Evolutionary conservation across 2,329 filamentous ascomycete species (phyloP), one percentile per base, ranked within the genome.

Genomic region (Apiospora kogelbergensis): DNA sequence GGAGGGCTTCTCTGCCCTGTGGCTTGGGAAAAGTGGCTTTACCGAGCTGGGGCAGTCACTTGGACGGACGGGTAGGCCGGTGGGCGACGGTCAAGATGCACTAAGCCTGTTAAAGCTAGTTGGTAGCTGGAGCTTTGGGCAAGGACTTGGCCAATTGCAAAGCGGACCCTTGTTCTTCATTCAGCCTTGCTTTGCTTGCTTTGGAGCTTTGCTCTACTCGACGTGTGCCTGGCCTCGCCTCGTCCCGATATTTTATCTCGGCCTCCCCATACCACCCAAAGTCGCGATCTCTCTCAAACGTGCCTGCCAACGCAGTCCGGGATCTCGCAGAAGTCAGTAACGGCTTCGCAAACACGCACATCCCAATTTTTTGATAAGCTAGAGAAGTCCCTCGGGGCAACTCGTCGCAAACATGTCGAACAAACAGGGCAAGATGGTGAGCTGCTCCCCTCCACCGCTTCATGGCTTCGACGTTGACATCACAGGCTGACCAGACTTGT

Each of bases 381-480:
- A 72, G 76, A 81, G 76, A 78, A 79, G 83, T 80, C 80, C 79
- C 74, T 73, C 70, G 79, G 80, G 80, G 81, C 83, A 80, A 78
- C 74, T 78, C 75, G 73, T 75, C 73, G 76, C 77, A 79, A 90
- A 81, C 75, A 91, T 91, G 90, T 89, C 91, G 80, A 95, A 97
- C 89, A 97, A 97, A 84, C 95, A 98, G 84, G 96, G 96, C 84
- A 98, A 99, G 89, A 98, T 99, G 96, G 96, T 98, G 86, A 88
- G 93, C 90, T 70, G 70, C 73, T 69, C 68, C 73, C 72, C 71
- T 75, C 73, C 73, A 74, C 76, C 80, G 75, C 80, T 77, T 80
- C 73, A 78, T 45, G 79, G 76, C 81, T 79, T 82, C 81, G 73
- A 78, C 78, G 81, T 87, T 86, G 84, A 88, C 81, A 82, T 83